Evolutionary conservation across 2,329 filamentous ascomycete species (phyloP), one percentile per base, ranked within the genome.

Genomic region (Claviceps monticola): DNA sequence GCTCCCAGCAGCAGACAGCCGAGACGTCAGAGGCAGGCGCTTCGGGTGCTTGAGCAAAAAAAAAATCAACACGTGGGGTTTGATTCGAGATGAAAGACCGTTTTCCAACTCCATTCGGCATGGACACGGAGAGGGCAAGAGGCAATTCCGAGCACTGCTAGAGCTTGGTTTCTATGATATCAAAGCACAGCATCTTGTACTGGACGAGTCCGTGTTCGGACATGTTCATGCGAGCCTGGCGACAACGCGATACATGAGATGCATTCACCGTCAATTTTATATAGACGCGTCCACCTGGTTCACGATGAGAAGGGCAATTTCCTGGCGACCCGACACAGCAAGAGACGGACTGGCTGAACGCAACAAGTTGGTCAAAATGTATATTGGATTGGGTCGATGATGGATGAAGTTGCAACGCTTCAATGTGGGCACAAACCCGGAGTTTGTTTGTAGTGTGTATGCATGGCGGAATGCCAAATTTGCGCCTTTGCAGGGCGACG

Each of bases 131-230:
- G n/a, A 39, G 54, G 53, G 51, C 53, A 54, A 34, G 57, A 55
- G 58, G 58, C 52, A 60, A 56, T 58, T 60, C 59, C 59, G 59
- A 61, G 59, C 59, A 60, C 59, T 54, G 53, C 54, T 52, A 46
- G 54, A 48, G 53, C 43, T 38, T 44, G 17, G 36, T 44, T 53
- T 46, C 21, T 46, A 36, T 46, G 36, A 50, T 46, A 46, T 50
- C 17, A 48, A 26, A 48, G 41, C 26, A 34, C 42, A 49, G 49
- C 43, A 46, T 51, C 52, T 36, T 14, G 16, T 54, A 52, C 55
- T 53, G 54, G 55, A 54, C 49, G 41, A 41, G 38, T 38, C 13
- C 41, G 11, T 16, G 44, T 13, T 9, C 13, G 21, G 8, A 44
- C 21, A 44, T 43, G 49, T 46, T 16, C 16, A 17, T 19, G 43